A percentile compares a stretch with the other conserved stretches of the same genome.
phyloP scores from a whole-genome alignment of 2,329 filamentous ascomycete genomes.

The Ophiocordyceps australis region DNA sequence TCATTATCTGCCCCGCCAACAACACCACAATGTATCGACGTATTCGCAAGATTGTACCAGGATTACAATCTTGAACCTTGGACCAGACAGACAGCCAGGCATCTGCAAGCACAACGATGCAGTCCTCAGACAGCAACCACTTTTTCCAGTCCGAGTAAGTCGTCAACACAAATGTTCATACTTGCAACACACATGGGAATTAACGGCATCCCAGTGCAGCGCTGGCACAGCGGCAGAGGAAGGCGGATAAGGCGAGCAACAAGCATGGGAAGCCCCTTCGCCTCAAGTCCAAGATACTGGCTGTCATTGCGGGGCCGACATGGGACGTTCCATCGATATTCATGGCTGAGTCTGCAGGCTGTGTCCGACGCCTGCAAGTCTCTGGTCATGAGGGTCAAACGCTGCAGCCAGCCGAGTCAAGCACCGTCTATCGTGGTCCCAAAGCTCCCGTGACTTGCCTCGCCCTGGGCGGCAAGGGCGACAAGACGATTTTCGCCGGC shows the following conservation, averaged over 20 bases:
- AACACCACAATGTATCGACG: too few relatives aligned
- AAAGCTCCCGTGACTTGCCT: conserved; percentile 65
- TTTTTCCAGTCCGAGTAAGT: conserved; percentile 88
- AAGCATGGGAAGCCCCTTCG: conserved; percentile 65
- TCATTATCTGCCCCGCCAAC: too few relatives aligned
- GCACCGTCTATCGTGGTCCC: conserved; percentile 48
- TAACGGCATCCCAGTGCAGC: conserved; percentile 20
- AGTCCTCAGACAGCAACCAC: conserved; percentile 55
- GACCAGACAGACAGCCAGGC: too few relatives aligned
- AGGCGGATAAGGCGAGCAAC: conserved; percentile 55
- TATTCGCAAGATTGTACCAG: too few relatives aligned
- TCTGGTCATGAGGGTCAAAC: neutral
- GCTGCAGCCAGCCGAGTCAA: conserved; percentile 14
- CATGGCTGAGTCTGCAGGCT: conserved; percentile 75
- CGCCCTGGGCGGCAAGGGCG: conserved; percentile 39
- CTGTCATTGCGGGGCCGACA: conserved; percentile 48
- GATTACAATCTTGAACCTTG: too few relatives aligned
- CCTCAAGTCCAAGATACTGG: conserved; percentile 74
- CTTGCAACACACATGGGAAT: neutral
- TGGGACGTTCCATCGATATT: conserved; percentile 43
- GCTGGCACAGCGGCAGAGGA: conserved; percentile 33
- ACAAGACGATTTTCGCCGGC: conserved; percentile 57
- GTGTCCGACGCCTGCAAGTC: conserved; percentile 43
- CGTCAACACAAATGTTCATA: conserved; percentile 6
- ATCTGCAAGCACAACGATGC: conserved; percentile 44